These are phyloP conservation scores for Colletotrichum sp. DNA, from an alignment of 2,329 filamentous ascomycete species.

Conservation along the genomic window DNA sequence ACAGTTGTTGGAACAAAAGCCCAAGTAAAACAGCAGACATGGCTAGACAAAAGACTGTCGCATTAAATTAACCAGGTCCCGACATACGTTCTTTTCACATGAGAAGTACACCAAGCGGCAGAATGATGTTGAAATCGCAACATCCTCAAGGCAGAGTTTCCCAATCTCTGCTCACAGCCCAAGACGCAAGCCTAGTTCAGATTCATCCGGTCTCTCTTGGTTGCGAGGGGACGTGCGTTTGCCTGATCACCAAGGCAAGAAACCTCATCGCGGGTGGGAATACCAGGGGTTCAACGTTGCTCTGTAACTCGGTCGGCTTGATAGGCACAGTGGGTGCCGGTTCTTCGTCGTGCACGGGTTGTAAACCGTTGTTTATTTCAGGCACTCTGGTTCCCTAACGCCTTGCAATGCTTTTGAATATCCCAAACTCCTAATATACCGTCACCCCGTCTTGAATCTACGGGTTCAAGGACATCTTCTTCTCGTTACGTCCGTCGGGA, in stretches of 20 bases:
- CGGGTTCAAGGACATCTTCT: slow-evolving; percentile 54
- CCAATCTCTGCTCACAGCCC: background rate
- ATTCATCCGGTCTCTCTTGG: background rate
- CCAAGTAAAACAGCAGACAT: background rate
- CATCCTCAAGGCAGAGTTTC: background rate
- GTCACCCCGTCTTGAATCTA: slow-evolving; percentile 20
- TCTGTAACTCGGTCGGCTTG: background rate
- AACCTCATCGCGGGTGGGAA: background rate
- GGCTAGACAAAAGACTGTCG: background rate
- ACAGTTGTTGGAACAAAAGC: background rate
- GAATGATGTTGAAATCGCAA: background rate
- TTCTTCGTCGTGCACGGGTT: background rate
- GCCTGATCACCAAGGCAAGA: background rate
- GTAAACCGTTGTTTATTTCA: background rate
- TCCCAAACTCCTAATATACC: slow-evolving; percentile 10
- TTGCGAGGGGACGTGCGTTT: background rate
- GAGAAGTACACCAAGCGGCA: background rate
- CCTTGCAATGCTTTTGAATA: slow-evolving; percentile 24
- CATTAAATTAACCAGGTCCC: background rate
- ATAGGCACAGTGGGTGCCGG: background rate
- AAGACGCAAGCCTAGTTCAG: background rate
- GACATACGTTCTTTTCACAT: slow-evolving; percentile 10
- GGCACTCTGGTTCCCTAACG: slow-evolving; percentile 14
- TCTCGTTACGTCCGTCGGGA: slow-evolving; percentile 66
- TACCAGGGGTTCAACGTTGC: background rate